Evolutionary conservation across 495 filamentous ascomycete species (phyloP).

Genomic region (Choiromyces venosus): DNA sequence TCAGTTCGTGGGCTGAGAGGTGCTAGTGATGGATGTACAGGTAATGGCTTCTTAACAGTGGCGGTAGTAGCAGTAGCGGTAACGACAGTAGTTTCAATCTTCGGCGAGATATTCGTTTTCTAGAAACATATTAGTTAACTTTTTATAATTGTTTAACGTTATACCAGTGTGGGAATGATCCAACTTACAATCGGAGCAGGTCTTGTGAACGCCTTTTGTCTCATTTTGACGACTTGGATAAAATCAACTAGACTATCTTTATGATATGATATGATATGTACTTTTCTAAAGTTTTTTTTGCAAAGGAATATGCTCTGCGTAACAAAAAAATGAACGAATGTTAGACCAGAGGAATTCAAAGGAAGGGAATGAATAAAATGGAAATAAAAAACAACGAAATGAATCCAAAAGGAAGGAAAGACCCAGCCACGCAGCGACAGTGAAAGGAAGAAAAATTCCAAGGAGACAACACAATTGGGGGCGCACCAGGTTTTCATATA

Average conservation of each 20-base stretch:
- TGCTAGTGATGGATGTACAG: constrained; percentile 15
- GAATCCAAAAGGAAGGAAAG: constrained; percentile 8
- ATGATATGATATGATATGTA: constrained; percentile 17
- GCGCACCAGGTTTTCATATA: neutral
- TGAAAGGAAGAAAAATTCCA: neutral
- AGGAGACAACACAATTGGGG: neutral
- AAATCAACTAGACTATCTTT: neutral
- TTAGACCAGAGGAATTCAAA: constrained; percentile 3
- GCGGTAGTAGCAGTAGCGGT: neutral
- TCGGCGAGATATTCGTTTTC: constrained; percentile 33
- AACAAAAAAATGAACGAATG: constrained; percentile 8
- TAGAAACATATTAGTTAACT: constrained; percentile 11
- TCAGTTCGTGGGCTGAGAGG: constrained; percentile 34
- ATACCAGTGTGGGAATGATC: neutral
- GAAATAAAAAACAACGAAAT: neutral
- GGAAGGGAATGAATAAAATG: constrained; percentile 6
- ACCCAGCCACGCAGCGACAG: too few species aligned
- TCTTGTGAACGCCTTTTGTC: constrained; percentile 33
- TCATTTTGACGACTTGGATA: constrained; percentile 14
- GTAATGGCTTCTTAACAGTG: constrained; percentile 23
- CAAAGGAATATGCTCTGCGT: constrained; percentile 30
- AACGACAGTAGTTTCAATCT: constrained; percentile 9
- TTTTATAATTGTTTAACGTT: neutral
- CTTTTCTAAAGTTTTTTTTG: constrained; percentile 1
- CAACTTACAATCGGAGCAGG: constrained; percentile 28